These are phyloP conservation scores for Scheffersomyces coipomensis DNA, from an alignment of 805 yeast genomes.

Conservation along the genomic window DNA sequence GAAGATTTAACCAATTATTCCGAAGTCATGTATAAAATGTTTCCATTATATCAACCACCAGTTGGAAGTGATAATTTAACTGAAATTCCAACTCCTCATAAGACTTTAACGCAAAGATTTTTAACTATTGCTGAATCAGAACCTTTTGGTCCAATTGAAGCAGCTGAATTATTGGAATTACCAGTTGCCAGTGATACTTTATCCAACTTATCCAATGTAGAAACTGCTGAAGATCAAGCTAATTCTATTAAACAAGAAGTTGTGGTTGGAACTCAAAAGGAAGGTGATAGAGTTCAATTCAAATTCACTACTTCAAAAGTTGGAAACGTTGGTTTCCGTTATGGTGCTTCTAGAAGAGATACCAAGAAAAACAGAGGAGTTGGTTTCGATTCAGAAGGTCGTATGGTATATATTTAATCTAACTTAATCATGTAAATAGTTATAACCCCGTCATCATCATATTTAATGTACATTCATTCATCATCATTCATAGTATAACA, in stretches of 20 bases:
- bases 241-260: slow-evolving; percentile 21
- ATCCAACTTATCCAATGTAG: slow-evolving; percentile 57
- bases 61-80: slow-evolving; percentile 69
- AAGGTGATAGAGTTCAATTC: slow-evolving; percentile 72
- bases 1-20: slow-evolving; percentile 61
- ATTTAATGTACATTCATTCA: not conserved
- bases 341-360: slow-evolving; percentile 89
- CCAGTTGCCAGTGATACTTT: slow-evolving; percentile 87
- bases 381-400: slow-evolving; percentile 69
- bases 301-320: slow-evolving; percentile 75
- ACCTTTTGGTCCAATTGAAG: slow-evolving; percentile 94
- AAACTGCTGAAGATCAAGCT: slow-evolving; percentile 14
- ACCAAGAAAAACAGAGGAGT: slow-evolving; percentile 78
- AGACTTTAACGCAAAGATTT: slow-evolving; percentile 78
- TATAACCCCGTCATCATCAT: not conserved
- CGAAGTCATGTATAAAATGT: slow-evolving; percentile 67
- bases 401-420: slow-evolving; percentile 37
- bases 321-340: slow-evolving; percentile 86
- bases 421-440: not conserved
- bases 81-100: slow-evolving; percentile 90
- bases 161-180: slow-evolving; percentile 77
- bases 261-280: slow-evolving; percentile 52
- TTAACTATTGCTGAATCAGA: slow-evolving; percentile 89
- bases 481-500: too few species aligned
- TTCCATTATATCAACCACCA: slow-evolving; percentile 61